phyloP scores from a whole-genome alignment of 2,329 filamentous ascomycete species.

The Pyricularia pennisetigena region DNA sequence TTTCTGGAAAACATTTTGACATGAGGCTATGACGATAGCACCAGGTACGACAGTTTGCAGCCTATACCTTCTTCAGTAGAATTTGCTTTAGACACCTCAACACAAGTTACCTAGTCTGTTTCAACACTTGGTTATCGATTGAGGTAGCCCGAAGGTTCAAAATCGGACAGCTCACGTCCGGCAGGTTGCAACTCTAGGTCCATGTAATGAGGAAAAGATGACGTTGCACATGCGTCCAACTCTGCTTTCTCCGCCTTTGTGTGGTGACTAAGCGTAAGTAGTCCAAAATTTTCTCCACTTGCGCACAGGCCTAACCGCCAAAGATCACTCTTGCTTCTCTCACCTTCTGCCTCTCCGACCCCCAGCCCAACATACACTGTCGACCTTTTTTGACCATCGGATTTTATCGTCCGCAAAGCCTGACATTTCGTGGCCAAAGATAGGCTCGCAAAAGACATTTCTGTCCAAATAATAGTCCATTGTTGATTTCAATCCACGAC shows the following conservation, averaged over 20 bases:
- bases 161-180: neutral
- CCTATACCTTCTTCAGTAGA: no score
- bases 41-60: no score
- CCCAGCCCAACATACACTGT: neutral
- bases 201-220: neutral
- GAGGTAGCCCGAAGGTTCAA: neutral
- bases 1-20: no score
- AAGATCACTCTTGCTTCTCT: slow-evolving; percentile 1
- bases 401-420: neutral
- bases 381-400: neutral
- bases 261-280: neutral
- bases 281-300: neutral
- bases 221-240: neutral
- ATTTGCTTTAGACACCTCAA: no score
- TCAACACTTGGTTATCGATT: no score
- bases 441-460: neutral
- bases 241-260: neutral
- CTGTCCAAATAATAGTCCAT: neutral
- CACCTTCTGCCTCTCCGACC: neutral
- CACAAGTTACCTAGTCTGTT: no score
- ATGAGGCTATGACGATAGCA: no score
- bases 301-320: neutral
- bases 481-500: neutral
- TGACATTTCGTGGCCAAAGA: neutral
- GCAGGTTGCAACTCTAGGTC: no score